These are phyloP conservation scores for Sphagnurus paluster DNA, from an alignment of 1,284 basidiomycete species.

Conservation along the genomic window DNA sequence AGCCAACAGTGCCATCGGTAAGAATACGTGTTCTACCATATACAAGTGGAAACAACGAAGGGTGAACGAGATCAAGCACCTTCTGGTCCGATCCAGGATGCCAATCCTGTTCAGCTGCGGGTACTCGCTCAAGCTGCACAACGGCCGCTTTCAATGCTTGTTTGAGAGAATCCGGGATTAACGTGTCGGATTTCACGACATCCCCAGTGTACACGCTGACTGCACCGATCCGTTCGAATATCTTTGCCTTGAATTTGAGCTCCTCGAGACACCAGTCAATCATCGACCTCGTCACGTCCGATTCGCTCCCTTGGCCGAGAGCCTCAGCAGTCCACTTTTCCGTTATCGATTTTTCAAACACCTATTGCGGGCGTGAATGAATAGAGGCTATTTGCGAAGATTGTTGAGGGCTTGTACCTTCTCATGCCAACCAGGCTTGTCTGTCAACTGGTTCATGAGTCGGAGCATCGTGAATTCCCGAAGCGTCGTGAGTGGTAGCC, in stretches of 20 bases:
- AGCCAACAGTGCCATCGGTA: too few species aligned
- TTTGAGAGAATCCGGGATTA: slow-evolving; percentile 3
- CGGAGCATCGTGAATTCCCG: slow-evolving; percentile 28
- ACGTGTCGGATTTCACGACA: slow-evolving; percentile 29
- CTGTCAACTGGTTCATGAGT: slow-evolving; percentile 26
- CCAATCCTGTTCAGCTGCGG: background rate
- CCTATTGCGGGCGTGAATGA: background rate
- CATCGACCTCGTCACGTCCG: slow-evolving; percentile 19
- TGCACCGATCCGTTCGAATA: slow-evolving; percentile 12
- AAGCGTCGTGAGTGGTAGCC: slow-evolving; percentile 22
- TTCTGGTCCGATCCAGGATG: slow-evolving; percentile 3
- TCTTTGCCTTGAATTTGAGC: slow-evolving; percentile 19
- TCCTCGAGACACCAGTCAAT: slow-evolving; percentile 21
- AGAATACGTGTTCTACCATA: too few species aligned
- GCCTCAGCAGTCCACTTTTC: slow-evolving; percentile 5
- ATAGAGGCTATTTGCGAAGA: background rate
- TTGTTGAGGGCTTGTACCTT: too few species aligned
- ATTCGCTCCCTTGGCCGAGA: background rate
- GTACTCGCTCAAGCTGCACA: slow-evolving; percentile 10
- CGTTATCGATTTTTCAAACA: slow-evolving; percentile 1
- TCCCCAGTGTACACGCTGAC: slow-evolving; percentile 22
- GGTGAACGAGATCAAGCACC: slow-evolving; percentile 8
- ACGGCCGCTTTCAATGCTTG: slow-evolving; percentile 1
- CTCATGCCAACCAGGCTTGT: too few species aligned
- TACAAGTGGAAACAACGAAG: too few species aligned